A percentile compares a stretch with the other conserved stretches of the same genome.
Conservation (phyloP, 306 rosid species). For the Vigna radiata region DNA sequence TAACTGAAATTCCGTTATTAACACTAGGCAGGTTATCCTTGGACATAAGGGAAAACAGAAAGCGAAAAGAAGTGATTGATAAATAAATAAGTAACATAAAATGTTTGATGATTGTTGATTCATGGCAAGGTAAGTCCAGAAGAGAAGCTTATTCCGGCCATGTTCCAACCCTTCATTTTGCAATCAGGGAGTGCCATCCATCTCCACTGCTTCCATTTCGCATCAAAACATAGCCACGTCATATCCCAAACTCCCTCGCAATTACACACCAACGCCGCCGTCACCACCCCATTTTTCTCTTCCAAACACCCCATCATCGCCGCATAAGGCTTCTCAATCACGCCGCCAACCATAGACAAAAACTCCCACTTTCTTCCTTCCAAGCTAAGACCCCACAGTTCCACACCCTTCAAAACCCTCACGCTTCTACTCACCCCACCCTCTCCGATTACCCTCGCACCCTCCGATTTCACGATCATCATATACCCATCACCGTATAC, state of each 20-base stretch:
- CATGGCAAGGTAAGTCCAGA: conserved; percentile 58
- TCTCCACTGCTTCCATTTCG: conserved; percentile 44
- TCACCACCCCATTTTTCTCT: conserved; percentile 52
- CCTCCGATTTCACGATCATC: conserved; percentile 63
- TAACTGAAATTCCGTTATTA: too few species aligned
- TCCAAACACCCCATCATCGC: conserved; percentile 78
- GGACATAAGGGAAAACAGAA: too few species aligned
- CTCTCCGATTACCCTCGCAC: conserved; percentile 2
- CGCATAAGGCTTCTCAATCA: conserved; percentile 58
- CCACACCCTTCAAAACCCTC: conserved; percentile 57
- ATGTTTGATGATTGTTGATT: too few species aligned
- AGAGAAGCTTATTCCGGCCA: conserved; percentile 74
- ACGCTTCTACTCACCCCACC: neutral
- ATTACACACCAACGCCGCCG: conserved; percentile 61
- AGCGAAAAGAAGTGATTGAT: too few species aligned
- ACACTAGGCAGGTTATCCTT: too few species aligned
- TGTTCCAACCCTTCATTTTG: conserved; percentile 66
- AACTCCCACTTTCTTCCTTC: conserved; percentile 58
- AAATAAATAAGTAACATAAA: too few species aligned
- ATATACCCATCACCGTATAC: conserved; percentile 75
- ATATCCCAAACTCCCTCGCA: conserved; percentile 67
- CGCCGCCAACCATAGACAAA: conserved; percentile 40
- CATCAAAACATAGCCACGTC: conserved; percentile 55
- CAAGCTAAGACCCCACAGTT: conserved; percentile 58
- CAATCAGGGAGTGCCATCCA: conserved; percentile 66